A percentile compares a stretch with the other conserved stretches of the same genome.
phyloP scores from a whole-genome alignment of 495 filamentous ascomycete species.

The Neurospora discreta region DNA sequence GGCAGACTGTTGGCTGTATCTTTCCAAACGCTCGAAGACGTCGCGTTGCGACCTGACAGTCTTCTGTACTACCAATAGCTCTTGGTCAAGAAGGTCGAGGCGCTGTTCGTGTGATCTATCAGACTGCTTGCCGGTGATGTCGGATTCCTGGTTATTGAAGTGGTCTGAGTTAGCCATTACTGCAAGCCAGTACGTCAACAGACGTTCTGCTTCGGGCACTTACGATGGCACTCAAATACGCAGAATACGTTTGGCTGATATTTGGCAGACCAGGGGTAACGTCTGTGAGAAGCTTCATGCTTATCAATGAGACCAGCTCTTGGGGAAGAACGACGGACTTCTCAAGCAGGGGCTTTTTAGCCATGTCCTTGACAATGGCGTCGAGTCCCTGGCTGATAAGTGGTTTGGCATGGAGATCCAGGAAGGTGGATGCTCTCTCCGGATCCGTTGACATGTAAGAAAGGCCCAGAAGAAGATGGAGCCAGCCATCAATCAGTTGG shows the following conservation, averaged over 20 bases:
- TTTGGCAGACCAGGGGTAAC: conserved; percentile 16
- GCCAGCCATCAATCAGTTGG: conserved; percentile 20
- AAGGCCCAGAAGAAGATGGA: conserved; percentile 22
- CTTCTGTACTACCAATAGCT: conserved; percentile 24
- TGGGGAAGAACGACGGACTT: conserved; percentile 24
- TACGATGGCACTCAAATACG: conserved; percentile 24
- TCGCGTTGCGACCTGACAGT: conserved; percentile 13
- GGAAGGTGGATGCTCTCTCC: background rate
- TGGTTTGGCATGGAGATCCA: background rate
- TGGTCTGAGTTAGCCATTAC: background rate
- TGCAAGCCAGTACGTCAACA: background rate
- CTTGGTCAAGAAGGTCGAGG: conserved; percentile 26
- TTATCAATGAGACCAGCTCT: conserved; percentile 25
- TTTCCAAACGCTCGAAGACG: conserved; percentile 13
- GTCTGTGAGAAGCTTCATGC: conserved; percentile 21
- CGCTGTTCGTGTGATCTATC: conserved; percentile 26
- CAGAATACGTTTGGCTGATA: conserved; percentile 23
- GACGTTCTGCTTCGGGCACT: background rate
- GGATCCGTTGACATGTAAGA: conserved; percentile 1
- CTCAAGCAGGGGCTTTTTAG: conserved; percentile 13
- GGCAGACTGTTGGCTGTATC: conserved; percentile 5
- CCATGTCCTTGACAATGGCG: conserved; percentile 13
- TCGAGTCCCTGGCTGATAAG: background rate
- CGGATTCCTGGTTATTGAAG: conserved; percentile 11
- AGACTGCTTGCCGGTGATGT: conserved; percentile 21